Percentiles rank a stretch among this genome's conserved stretches.
phyloP scores from a whole-genome alignment of 257 asterid species.

The Knoxia roxburghii region DNA sequence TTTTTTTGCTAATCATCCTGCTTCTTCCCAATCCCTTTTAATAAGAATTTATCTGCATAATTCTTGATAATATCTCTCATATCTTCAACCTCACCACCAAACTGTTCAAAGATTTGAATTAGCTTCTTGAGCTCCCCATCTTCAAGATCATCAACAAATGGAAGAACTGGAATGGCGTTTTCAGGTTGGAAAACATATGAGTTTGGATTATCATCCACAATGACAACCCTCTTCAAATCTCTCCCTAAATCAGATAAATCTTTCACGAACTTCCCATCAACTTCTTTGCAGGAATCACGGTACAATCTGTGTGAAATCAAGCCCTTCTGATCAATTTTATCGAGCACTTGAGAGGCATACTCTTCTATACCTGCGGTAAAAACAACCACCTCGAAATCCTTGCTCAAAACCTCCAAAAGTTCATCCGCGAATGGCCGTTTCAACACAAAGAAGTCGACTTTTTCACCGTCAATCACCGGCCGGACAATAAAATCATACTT shows the following conservation, averaged over 20 bases:
- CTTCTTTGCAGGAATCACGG: constrained; percentile 66
- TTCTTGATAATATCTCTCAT: constrained; percentile 52
- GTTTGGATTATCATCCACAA: constrained; percentile 88
- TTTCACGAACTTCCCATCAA: constrained; percentile 77
- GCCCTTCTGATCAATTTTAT: constrained; percentile 54
- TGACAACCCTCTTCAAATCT: constrained; percentile 51
- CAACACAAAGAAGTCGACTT: constrained; percentile 58
- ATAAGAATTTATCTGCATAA: constrained; percentile 25
- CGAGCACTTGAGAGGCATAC: constrained; percentile 81
- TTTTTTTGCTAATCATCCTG: too few species aligned
- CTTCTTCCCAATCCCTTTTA: constrained; percentile 14
- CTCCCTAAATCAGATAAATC: constrained; percentile 73
- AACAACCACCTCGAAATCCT: constrained; percentile 64
- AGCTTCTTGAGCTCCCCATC: constrained; percentile 70
- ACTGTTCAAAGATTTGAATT: constrained; percentile 46
- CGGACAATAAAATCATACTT: constrained; percentile 69
- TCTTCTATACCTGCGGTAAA: constrained; percentile 84
- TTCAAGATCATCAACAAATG: constrained; percentile 55
- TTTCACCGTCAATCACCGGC: constrained; percentile 70
- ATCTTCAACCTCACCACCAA: constrained; percentile 52
- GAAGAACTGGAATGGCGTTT: constrained; percentile 64
- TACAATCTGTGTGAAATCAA: constrained; percentile 60
- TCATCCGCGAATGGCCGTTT: constrained; percentile 89
- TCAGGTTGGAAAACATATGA: constrained; percentile 66
- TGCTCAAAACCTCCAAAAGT: constrained; percentile 45